phyloP scores from a whole-genome alignment of 352 stramenopile species.

The Phytophthora litchii region DNA sequence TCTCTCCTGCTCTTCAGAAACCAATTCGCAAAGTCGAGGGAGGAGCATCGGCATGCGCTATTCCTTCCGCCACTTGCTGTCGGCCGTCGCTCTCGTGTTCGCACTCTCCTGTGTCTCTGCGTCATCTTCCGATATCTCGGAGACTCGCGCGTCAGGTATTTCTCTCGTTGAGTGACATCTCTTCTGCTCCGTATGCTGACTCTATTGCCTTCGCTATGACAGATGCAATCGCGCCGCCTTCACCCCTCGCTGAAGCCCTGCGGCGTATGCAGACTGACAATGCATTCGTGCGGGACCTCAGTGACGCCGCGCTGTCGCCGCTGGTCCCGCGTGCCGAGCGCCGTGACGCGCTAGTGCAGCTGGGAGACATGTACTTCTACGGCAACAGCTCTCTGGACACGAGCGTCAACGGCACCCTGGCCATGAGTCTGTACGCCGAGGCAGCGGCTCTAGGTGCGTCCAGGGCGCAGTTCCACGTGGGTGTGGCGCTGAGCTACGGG shows the following conservation, averaged over 20 bases:
- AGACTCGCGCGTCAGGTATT: slow-evolving; percentile 33
- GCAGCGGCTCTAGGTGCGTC: slow-evolving; percentile 63
- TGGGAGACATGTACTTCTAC: slow-evolving; percentile 83
- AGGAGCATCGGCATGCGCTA: slow-evolving; percentile 25
- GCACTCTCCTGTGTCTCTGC: slow-evolving; percentile 10
- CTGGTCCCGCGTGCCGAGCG: slow-evolving; percentile 36
- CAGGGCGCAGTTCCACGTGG: slow-evolving; percentile 85
- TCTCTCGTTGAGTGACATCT: neutral
- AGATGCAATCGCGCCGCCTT: slow-evolving; percentile 34
- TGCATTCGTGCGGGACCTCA: slow-evolving; percentile 45
- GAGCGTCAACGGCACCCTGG: slow-evolving; percentile 71
- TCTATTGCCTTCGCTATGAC: slow-evolving; percentile 1
- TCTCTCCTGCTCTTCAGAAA: slow-evolving; percentile 21
- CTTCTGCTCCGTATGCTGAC: neutral
- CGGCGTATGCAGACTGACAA: slow-evolving; percentile 33
- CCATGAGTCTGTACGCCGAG: slow-evolving; percentile 67
- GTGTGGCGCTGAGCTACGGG: slow-evolving; percentile 83
- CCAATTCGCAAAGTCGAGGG: slow-evolving; percentile 18
- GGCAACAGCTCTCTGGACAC: slow-evolving; percentile 67
- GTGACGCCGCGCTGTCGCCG: slow-evolving; percentile 44
- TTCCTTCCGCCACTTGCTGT: slow-evolving; percentile 18
- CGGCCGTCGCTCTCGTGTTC: slow-evolving; percentile 12
- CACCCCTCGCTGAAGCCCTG: slow-evolving; percentile 31
- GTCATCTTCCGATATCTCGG: slow-evolving; percentile 24
- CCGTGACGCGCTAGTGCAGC: slow-evolving; percentile 65